A percentile compares a stretch with the other conserved stretches of the same genome.
phyloP scores from a whole-genome alignment of 2,329 filamentous ascomycete genomes.

The Colletotrichum musae region DNA sequence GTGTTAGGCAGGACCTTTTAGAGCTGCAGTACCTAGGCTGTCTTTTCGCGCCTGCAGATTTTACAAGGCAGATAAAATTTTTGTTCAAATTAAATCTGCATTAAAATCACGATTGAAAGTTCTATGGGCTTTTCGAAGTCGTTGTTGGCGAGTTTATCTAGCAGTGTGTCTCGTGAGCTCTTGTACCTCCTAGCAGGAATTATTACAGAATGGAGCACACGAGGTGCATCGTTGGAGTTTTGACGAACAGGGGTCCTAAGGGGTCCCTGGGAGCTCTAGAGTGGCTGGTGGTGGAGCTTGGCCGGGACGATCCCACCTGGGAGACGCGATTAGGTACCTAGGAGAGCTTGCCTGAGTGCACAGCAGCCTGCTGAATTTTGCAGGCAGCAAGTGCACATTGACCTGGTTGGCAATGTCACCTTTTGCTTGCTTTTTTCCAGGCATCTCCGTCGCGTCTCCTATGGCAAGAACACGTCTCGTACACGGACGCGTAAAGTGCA shows the following conservation, averaged over 20 bases:
- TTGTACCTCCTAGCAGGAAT: slow-evolving; percentile 47
- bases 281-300: slow-evolving; percentile 47
- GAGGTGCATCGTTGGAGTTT: slow-evolving; percentile 39
- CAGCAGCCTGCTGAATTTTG: slow-evolving; percentile 24
- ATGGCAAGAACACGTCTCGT: slow-evolving; percentile 31
- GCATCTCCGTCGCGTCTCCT: slow-evolving; percentile 27
- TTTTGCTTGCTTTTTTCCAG: slow-evolving; percentile 22
- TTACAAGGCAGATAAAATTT: background rate
- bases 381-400: slow-evolving; percentile 22
- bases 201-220: slow-evolving; percentile 50
- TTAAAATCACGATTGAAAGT: rapidly evolving
- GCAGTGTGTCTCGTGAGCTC: background rate
- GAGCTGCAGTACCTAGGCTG: no score
- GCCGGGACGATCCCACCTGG: slow-evolving; percentile 28
- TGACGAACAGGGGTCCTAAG: slow-evolving; percentile 31
- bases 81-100: rapidly evolving
- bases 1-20: slow-evolving; percentile 34
- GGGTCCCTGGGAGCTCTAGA: slow-evolving; percentile 36
- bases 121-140: background rate
- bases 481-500: slow-evolving; percentile 38
- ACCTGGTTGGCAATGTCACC: slow-evolving; percentile 33
- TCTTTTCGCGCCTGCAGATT: background rate
- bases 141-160: background rate
- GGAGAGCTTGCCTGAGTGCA: slow-evolving; percentile 10
- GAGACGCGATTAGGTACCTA: slow-evolving; percentile 32